A percentile compares a stretch with the other conserved stretches of the same genome.
Evolutionary conservation across 441 rosid genomes (phyloP).

Genomic region (Francoa sonchifolia): DNA sequence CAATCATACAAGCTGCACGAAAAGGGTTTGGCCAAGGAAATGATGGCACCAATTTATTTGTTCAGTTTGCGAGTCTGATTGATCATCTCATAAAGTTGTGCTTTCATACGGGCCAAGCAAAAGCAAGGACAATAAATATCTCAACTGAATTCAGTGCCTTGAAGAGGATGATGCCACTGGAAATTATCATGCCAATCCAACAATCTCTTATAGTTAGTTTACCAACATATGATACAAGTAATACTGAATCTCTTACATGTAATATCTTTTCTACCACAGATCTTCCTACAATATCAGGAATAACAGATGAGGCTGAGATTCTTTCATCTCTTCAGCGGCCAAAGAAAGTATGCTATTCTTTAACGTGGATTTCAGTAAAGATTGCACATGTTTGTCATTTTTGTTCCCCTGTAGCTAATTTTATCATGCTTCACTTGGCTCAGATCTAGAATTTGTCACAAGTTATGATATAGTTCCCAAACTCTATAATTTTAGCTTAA

Average conservation of each 20-base stretch:
- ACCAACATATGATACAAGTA: slow-evolving; percentile 47
- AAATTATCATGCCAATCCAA: slow-evolving; percentile 87
- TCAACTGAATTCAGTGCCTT: slow-evolving; percentile 94
- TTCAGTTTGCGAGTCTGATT: slow-evolving; percentile 78
- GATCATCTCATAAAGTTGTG: slow-evolving; percentile 90
- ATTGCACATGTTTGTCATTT: too few relatives aligned
- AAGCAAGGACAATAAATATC: slow-evolving; percentile 72
- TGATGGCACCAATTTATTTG: slow-evolving; percentile 64
- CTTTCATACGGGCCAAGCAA: slow-evolving; percentile 86
- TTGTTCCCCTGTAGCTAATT: too few relatives aligned
- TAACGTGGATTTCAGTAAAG: too few relatives aligned
- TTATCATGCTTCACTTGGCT: too few relatives aligned
- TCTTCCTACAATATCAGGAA: slow-evolving; percentile 84
- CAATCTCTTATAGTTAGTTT: slow-evolving; percentile 88
- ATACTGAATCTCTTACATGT: slow-evolving; percentile 37
- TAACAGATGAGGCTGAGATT: slow-evolving; percentile 96
- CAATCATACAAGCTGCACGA: slow-evolving; percentile 85
- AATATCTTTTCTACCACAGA: slow-evolving; percentile 68
- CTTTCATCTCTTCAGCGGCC: slow-evolving; percentile 98
- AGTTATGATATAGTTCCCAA: too few relatives aligned
- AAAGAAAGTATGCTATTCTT: slow-evolving; percentile 71
- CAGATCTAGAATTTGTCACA: too few relatives aligned
- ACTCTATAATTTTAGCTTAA: neutral
- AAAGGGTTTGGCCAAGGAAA: slow-evolving; percentile 72
- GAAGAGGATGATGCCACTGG: slow-evolving; percentile 97